Conservation (phyloP, 305 asterid genomes). For the Fraxinus ornus region DNA sequence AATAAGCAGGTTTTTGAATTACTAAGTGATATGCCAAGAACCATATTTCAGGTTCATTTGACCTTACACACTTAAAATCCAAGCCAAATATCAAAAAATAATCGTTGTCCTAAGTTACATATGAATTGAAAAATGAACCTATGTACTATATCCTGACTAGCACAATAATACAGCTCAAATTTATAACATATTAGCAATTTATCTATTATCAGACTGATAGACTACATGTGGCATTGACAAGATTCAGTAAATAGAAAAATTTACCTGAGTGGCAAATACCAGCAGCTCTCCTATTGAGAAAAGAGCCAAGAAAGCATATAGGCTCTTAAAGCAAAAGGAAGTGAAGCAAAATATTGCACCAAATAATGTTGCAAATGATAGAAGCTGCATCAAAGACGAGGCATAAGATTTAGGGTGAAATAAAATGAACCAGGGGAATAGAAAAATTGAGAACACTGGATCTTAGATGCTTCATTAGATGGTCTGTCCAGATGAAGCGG, state of each 20-base stretch:
- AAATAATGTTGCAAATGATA: constrained; percentile 60
- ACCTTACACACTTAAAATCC: neutral
- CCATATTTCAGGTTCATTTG: neutral
- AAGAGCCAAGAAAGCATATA: constrained; percentile 58
- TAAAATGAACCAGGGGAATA: neutral
- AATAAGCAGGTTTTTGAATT: neutral
- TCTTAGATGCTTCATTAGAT: neutral
- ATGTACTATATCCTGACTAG: neutral
- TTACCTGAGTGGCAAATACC: constrained; percentile 91
- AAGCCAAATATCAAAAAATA: neutral
- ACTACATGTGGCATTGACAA: neutral
- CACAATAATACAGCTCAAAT: neutral
- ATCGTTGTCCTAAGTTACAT: neutral
- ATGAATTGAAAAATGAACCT: neutral
- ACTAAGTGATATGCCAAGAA: neutral
- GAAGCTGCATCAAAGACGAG: constrained; percentile 56
- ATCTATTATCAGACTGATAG: neutral
- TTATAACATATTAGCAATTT: neutral
- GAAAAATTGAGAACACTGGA: neutral
- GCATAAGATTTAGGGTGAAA: neutral
- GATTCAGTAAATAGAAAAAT: constrained; percentile 2
- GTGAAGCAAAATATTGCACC: constrained; percentile 86
- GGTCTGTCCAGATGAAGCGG: neutral
- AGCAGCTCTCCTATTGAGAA: constrained; percentile 85
- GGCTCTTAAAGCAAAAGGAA: constrained; percentile 79